Evolutionary conservation across 139 green algal species (phyloP).

Genomic region (Chlorella ohadii): DNA sequence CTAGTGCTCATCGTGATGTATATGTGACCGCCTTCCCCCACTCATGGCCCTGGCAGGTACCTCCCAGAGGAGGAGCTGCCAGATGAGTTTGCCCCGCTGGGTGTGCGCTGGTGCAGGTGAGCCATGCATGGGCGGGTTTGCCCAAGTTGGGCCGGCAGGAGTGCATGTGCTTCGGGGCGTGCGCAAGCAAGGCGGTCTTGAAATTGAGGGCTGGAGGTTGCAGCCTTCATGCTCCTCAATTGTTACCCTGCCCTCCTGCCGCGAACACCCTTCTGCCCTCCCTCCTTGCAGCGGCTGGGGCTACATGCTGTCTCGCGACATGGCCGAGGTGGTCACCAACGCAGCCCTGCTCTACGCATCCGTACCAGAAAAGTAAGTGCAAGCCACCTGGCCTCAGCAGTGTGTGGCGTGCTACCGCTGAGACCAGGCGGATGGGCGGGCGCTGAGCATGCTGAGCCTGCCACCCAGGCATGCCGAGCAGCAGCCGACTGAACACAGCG

Average conservation of each 20-base stretch:
- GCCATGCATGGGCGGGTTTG: too few relatives aligned
- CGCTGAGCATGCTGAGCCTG: too few relatives aligned
- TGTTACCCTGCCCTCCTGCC: neutral
- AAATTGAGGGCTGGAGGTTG: too few relatives aligned
- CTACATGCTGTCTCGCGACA: constrained; percentile 69
- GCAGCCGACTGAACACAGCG: neutral
- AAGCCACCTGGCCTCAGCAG: too few relatives aligned
- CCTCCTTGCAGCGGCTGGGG: constrained; percentile 50
- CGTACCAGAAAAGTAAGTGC: constrained; percentile 6
- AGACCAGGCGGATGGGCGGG: too few relatives aligned
- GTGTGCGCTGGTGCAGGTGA: constrained; percentile 39
- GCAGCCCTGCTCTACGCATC: constrained; percentile 1
- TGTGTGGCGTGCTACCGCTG: too few relatives aligned
- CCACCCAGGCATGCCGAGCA: too few relatives aligned
- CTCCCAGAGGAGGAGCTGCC: constrained; percentile 27
- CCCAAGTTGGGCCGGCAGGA: too few relatives aligned
- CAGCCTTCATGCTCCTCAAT: neutral
- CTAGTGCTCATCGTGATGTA: too few relatives aligned
- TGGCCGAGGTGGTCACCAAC: constrained; percentile 30
- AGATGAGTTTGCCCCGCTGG: constrained; percentile 1
- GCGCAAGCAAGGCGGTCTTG: too few relatives aligned
- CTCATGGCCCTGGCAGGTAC: constrained; percentile 28
- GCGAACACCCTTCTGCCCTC: neutral
- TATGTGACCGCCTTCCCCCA: too few relatives aligned
- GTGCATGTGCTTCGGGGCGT: too few relatives aligned